Evolutionary conservation across 2,329 filamentous ascomycete genomes (phyloP).

Genomic region (Byssochlamys sp.): DNA sequence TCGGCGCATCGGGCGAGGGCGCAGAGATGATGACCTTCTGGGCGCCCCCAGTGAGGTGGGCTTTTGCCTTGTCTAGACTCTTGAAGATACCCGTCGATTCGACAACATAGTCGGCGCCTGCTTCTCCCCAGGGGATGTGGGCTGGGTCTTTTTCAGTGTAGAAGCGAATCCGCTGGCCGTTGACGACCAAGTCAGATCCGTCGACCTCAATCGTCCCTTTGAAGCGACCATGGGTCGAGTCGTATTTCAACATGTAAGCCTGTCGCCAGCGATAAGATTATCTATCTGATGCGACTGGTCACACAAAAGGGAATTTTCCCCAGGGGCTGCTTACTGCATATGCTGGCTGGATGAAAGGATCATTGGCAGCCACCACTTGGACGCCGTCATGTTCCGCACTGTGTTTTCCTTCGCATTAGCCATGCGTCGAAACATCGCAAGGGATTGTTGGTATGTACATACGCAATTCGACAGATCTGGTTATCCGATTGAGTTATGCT

Average conservation of each 20-base stretch:
- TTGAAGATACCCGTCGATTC: slow-evolving; percentile 99
- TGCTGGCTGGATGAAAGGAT: slow-evolving; percentile 85
- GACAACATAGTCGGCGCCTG: slow-evolving; percentile 84
- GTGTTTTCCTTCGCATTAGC: slow-evolving; percentile 2
- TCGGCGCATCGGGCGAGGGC: slow-evolving; percentile 25
- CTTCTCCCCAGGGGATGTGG: slow-evolving; percentile 79
- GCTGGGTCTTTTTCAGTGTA: slow-evolving; percentile 85
- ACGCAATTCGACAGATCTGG: not conserved
- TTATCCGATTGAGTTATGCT: not conserved
- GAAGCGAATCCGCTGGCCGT: slow-evolving; percentile 91
- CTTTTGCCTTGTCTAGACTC: slow-evolving; percentile 88
- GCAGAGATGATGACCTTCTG: slow-evolving; percentile 81
- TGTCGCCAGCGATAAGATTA: slow-evolving; percentile 24
- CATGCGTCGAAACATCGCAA: slow-evolving; percentile 5
- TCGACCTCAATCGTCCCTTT: slow-evolving; percentile 70
- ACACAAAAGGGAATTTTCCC: not conserved
- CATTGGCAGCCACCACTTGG: slow-evolving; percentile 82
- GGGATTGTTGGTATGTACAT: not conserved
- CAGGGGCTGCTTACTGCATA: slow-evolving; percentile 57
- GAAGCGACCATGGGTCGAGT: slow-evolving; percentile 82
- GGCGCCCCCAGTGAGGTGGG: slow-evolving; percentile 89
- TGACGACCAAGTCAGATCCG: slow-evolving; percentile 62
- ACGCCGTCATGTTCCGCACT: slow-evolving; percentile 72
- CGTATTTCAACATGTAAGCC: slow-evolving; percentile 96
- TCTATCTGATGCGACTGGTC: not conserved